phyloP scores from a whole-genome alignment of 2,329 filamentous ascomycete species.

The Aspergillus chevalieri region DNA sequence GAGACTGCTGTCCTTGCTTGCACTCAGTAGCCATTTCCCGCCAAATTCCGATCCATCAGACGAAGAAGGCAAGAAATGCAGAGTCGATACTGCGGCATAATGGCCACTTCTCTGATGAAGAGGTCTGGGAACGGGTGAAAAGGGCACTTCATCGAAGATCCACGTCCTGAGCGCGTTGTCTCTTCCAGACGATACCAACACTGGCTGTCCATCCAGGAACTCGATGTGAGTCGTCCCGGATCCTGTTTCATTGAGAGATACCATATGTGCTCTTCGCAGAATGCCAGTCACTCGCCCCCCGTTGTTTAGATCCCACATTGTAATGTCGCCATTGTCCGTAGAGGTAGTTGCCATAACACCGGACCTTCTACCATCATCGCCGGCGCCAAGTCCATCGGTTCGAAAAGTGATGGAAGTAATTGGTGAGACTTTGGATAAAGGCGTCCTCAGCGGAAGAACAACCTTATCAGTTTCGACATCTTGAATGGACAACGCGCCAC shows the following conservation, averaged over 20 bases:
- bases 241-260: conserved; percentile 52
- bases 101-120: conserved; percentile 85
- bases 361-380: conserved; percentile 73
- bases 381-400: conserved; percentile 80
- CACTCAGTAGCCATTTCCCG: conserved; percentile 91
- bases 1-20: conserved; percentile 79
- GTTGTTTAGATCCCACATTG: conserved; percentile 91
- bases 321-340: conserved; percentile 73
- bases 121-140: conserved; percentile 76
- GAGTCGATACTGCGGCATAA: conserved; percentile 72
- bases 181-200: conserved; percentile 80
- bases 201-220: conserved; percentile 81
- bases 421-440: conserved; percentile 53
- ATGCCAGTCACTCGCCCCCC: conserved; percentile 82
- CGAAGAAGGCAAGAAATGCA: conserved; percentile 79
- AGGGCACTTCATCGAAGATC: conserved; percentile 92
- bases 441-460: conserved; percentile 63
- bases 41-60: conserved; percentile 82
- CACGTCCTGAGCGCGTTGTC: conserved; percentile 94
- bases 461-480: conserved; percentile 74
- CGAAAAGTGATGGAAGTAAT: conserved; percentile 84
- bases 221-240: conserved; percentile 76
- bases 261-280: conserved; percentile 77
- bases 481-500: conserved; percentile 71
- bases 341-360: conserved; percentile 94